phyloP scores from a whole-genome alignment of 2,329 filamentous ascomycete species.

The Colletotrichum horii region DNA sequence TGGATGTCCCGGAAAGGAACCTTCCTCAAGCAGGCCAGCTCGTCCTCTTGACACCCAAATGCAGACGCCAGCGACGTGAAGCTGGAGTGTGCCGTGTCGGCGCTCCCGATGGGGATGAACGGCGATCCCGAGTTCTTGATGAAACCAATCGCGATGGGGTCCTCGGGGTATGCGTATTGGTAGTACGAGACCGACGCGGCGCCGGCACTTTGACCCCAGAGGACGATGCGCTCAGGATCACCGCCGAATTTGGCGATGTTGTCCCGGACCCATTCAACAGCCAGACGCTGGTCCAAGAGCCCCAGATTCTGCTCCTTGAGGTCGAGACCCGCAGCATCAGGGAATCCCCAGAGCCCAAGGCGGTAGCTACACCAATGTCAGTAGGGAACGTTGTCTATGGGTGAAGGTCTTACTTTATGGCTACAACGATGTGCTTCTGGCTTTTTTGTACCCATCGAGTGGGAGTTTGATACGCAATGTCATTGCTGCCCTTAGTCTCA shows the following conservation, averaged over 20 bases:
- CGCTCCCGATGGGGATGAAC: not conserved
- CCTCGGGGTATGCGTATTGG: constrained; percentile 51
- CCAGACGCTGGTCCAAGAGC: constrained; percentile 57
- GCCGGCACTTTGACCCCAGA: constrained; percentile 29
- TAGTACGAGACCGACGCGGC: constrained; percentile 46
- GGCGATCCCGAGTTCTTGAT: constrained; percentile 30
- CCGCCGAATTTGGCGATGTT: constrained; percentile 59
- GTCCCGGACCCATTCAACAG: constrained; percentile 54
- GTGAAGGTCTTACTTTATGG: constrained; percentile 40
- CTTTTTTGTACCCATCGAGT: constrained; percentile 39
- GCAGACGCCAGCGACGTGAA: not conserved
- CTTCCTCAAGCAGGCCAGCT: not conserved
- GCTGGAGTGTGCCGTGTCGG: not conserved
- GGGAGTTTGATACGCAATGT: not conserved
- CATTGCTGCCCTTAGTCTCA: not conserved
- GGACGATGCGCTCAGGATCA: constrained; percentile 45
- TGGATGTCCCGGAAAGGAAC: not conserved
- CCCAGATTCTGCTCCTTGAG: constrained; percentile 45
- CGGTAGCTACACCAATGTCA: constrained; percentile 36
- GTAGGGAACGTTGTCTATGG: no score
- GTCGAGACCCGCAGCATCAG: constrained; percentile 26
- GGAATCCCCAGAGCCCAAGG: constrained; percentile 47
- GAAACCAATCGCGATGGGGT: constrained; percentile 54
- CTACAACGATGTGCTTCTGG: constrained; percentile 46
- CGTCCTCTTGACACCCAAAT: not conserved